A percentile compares a stretch with the other conserved stretches of the same genome.
These are phyloP conservation scores for Trichoderma aggressivum DNA, from an alignment of 2,329 filamentous ascomycete species.

Conservation along the genomic window DNA sequence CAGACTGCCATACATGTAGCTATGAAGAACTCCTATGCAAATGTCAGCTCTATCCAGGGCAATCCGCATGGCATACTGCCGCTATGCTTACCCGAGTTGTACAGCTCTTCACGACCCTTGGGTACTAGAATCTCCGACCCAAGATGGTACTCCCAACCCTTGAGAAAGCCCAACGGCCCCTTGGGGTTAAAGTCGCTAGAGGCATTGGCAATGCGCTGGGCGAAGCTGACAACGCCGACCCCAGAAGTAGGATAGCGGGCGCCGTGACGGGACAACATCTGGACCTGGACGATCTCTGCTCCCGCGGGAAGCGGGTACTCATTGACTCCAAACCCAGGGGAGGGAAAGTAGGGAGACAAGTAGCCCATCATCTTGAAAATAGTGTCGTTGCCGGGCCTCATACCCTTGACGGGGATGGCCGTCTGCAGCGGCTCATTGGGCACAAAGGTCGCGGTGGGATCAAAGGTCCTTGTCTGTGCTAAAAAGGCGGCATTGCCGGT, in stretches of 20 bases:
- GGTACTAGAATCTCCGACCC: constrained; percentile 70
- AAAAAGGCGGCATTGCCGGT: constrained; percentile 68
- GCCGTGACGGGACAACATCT: constrained; percentile 71
- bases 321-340: constrained; percentile 69
- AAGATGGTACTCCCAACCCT: constrained; percentile 65
- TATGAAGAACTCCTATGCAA: constrained; percentile 59
- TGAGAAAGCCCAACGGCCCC: constrained; percentile 62
- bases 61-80: background rate
- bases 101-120: constrained; percentile 69
- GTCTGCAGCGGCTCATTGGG: constrained; percentile 71
- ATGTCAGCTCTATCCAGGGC: background rate
- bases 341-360: constrained; percentile 66
- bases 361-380: constrained; percentile 69
- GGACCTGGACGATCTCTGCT: constrained; percentile 65
- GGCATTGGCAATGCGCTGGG: constrained; percentile 54
- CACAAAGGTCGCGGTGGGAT: constrained; percentile 62
- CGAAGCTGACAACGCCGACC: constrained; percentile 53
- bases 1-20: constrained; percentile 68
- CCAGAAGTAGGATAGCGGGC: constrained; percentile 67
- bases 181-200: constrained; percentile 52
- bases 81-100: constrained; percentile 51
- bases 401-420: constrained; percentile 61
- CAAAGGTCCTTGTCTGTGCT: constrained; percentile 65
- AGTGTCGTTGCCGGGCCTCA: constrained; percentile 54
- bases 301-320: constrained; percentile 66